Conservation (phyloP, 208 protist species). For the Crithidia bombi region DNA sequence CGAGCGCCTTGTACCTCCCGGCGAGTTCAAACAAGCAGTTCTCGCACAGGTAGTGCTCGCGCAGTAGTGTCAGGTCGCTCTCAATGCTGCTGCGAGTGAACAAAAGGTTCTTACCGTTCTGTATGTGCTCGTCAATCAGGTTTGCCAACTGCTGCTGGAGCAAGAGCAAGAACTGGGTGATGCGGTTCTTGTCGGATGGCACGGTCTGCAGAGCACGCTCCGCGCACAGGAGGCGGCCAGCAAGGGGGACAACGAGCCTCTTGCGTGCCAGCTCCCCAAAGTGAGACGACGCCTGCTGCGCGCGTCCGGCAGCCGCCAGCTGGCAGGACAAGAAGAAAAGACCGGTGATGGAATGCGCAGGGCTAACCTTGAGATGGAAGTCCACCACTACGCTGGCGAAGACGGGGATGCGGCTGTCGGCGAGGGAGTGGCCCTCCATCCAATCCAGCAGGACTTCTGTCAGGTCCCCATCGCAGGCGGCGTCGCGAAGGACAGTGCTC, state of each 20-base stretch:
- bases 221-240: constrained; percentile 51
- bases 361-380: constrained; percentile 42
- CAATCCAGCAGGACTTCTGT: constrained; percentile 55
- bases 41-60: constrained; percentile 56
- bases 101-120: constrained; percentile 30
- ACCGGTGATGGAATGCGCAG: constrained; percentile 55
- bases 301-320: constrained; percentile 33
- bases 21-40: constrained; percentile 68
- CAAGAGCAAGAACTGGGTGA: constrained; percentile 68
- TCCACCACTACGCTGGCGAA: constrained; percentile 67
- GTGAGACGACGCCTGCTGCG: constrained; percentile 45
- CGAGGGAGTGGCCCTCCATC: constrained; percentile 71
- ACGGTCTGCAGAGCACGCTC: constrained; percentile 47
- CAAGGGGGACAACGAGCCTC: constrained; percentile 42
- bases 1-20: constrained; percentile 60
- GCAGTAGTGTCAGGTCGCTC: constrained; percentile 51
- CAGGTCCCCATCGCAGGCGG: constrained; percentile 43
- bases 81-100: constrained; percentile 31
- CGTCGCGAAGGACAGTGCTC: constrained; percentile 36
- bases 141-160: constrained; percentile 73
- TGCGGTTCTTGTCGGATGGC: constrained; percentile 41
- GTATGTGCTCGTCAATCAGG: constrained; percentile 45
- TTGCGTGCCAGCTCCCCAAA: constrained; percentile 70
- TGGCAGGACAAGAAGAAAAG: constrained; percentile 67
- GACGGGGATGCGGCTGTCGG: constrained; percentile 54